These are phyloP conservation scores for Morella rubra DNA, from an alignment of 306 rosid genomes.

Conservation along the genomic window DNA sequence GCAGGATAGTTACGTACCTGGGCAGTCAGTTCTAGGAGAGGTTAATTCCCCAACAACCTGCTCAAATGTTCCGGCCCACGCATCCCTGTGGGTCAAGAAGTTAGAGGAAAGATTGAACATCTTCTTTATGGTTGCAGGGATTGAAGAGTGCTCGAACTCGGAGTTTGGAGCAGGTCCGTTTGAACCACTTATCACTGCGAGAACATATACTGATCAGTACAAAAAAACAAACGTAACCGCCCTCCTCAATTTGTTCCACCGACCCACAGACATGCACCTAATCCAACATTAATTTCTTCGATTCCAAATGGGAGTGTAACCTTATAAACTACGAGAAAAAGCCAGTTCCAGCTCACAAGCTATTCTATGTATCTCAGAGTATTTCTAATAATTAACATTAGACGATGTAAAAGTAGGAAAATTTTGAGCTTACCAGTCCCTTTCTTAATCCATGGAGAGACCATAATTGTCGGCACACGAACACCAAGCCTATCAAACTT, in stretches of 20 bases:
- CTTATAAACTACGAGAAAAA: background rate
- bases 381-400: slow-evolving; percentile 16
- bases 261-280: slow-evolving; percentile 13
- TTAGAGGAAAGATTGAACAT: slow-evolving; percentile 84
- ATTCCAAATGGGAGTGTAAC: background rate
- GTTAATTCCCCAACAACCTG: slow-evolving; percentile 61
- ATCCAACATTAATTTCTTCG: slow-evolving; percentile 18
- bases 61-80: slow-evolving; percentile 99
- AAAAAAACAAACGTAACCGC: slow-evolving; percentile 17
- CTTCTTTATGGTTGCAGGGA: slow-evolving; percentile 98
- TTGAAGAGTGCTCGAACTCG: slow-evolving; percentile 94
- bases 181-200: slow-evolving; percentile 67
- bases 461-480: slow-evolving; percentile 94
- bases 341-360: background rate
- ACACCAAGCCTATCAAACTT: slow-evolving; percentile 97
- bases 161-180: slow-evolving; percentile 83
- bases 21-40: slow-evolving; percentile 92
- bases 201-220: slow-evolving; percentile 24
- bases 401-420: slow-evolving; percentile 6
- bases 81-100: slow-evolving; percentile 95
- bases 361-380: slow-evolving; percentile 3
- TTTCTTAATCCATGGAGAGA: slow-evolving; percentile 98
- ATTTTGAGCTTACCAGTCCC: slow-evolving; percentile 64
- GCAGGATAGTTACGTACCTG: slow-evolving; percentile 43
- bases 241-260: background rate